Evolutionary conservation across 768 basidiomycete genomes (phyloP).

Genomic region (Kondoa malvinella): DNA sequence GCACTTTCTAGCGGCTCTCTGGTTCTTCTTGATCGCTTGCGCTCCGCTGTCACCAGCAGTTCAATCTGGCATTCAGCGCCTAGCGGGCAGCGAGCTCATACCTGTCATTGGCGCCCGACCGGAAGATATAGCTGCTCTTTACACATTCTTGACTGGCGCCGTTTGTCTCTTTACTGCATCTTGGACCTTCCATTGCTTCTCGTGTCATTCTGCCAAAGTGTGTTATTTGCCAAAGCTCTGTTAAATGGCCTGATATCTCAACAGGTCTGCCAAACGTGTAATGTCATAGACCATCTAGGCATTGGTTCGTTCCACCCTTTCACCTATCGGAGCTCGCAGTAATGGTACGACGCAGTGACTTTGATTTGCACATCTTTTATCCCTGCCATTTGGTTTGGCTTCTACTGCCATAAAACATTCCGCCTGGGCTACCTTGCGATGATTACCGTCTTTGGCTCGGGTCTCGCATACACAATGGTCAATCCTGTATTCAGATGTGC

Average conservation of each 20-base stretch:
- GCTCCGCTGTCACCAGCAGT: constrained; percentile 1
- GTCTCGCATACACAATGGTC: neutral
- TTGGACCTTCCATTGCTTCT: constrained; percentile 10
- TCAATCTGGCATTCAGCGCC: neutral
- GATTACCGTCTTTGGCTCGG: constrained; percentile 12
- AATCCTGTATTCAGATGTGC: neutral
- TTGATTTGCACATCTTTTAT: neutral
- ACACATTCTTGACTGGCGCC: constrained; percentile 14
- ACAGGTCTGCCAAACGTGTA: neutral
- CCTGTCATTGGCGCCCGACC: constrained; percentile 7
- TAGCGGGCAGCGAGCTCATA: neutral
- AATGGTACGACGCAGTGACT: neutral
- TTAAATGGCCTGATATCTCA: neutral
- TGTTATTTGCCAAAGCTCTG: neutral
- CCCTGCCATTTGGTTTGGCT: constrained; percentile 11
- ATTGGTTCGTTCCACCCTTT: constrained; percentile 1
- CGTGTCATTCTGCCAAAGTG: neutral
- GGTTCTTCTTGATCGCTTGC: constrained; percentile 5
- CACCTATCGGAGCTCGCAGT: neutral
- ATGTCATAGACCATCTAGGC: constrained; percentile 5
- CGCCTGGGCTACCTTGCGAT: constrained; percentile 7
- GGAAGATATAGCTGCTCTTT: constrained; percentile 1
- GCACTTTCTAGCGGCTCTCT: constrained; percentile 12
- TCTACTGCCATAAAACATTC: constrained; percentile 8
- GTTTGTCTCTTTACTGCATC: constrained; percentile 13